These are phyloP conservation scores for Xylariales sp. DNA, from an alignment of 2,329 filamentous ascomycete genomes.

Conservation along the genomic window DNA sequence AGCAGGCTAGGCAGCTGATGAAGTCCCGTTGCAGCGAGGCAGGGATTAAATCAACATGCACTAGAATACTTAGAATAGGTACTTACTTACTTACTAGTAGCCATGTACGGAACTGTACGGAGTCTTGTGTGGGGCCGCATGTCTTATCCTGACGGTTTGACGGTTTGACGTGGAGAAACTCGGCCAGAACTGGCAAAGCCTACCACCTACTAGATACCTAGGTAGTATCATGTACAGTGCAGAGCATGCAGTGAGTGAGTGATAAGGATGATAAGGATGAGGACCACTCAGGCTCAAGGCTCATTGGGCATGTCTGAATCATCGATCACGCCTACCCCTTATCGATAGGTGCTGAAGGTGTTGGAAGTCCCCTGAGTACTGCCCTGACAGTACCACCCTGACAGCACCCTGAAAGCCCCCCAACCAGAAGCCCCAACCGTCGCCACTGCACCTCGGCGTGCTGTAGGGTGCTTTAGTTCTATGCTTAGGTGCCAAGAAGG, in stretches of 20 bases:
- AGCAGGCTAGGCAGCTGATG: slow-evolving; percentile 17
- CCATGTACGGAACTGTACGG: too few species aligned
- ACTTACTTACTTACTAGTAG: too few species aligned
- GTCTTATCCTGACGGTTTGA: background rate
- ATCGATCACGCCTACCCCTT: slow-evolving; percentile 3
- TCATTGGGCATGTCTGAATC: background rate
- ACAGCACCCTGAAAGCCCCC: too few species aligned
- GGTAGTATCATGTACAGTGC: too few species aligned
- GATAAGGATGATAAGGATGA: background rate
- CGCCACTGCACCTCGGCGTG: too few species aligned
- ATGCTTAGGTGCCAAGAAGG: too few species aligned
- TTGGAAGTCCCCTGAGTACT: too few species aligned
- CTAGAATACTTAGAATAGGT: too few species aligned
- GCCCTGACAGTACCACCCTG: too few species aligned
- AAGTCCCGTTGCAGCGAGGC: slow-evolving; percentile 28
- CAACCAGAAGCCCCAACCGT: too few species aligned
- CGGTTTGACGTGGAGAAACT: slow-evolving; percentile 22
- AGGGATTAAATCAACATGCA: slow-evolving; percentile 1
- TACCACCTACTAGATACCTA: background rate
- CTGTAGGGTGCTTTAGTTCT: too few species aligned
- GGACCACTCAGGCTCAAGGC: background rate
- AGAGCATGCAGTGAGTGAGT: slow-evolving; percentile 3
- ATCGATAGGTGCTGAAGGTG: slow-evolving; percentile 9
- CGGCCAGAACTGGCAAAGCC: slow-evolving; percentile 11
- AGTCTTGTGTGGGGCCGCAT: background rate